Base-by-base conservation (phyloP, 2,329 filamentous ascomycete genomes). In the Nothomitra cinnamomea region DNA sequence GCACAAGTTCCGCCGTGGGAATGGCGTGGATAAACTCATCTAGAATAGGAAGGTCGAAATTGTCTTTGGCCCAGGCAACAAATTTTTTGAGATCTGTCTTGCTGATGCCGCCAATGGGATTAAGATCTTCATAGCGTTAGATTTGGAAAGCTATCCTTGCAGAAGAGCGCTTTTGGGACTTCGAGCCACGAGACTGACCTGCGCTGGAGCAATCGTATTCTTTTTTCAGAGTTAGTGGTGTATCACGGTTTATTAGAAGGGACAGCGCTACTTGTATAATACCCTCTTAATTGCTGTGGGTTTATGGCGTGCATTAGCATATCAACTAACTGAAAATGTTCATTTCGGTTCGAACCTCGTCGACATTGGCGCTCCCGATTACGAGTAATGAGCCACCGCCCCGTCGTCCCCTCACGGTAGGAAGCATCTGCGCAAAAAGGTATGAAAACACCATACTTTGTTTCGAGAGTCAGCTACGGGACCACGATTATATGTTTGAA, bases 71-170 rank as follows among this genome's bases (percentile, higher is more conserved):
- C 73, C 78, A 87, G n/a, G 67, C 69, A 56, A 87, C 83, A 67
- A 89, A 87, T 8, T 74, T 67, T 64, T 84, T 85, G 1, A 87
- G 69, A 60, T 88, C 84, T 1, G 72, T 77, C 65, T 87, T 87
- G 54, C 70, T 73, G 55, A 80, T 77, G 12, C 66, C 66, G 22
- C 72, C 68, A 55, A 68, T 68, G 6, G 63, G 66, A 59, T 83
- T 79, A 62, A 82, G 71, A 58, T 79, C 75, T n/a, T n/a, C n/a
- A n/a, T n/a, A n/a, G n/a, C n/a, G n/a, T n/a, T n/a, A n/a, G n/a
- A n/a, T n/a, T n/a, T n/a, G n/a, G n/a, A n/a, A n/a, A n/a, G n/a
- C n/a, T n/a, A n/a, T n/a, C n/a, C n/a, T n/a, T n/a, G n/a, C n/a
- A n/a, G n/a, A n/a, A n/a, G n/a, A n/a, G n/a, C n/a, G n/a, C n/a